Evolutionary conservation across 2,329 filamentous ascomycete genomes (phyloP).

Genomic region (Penicillium oxalicum): DNA sequence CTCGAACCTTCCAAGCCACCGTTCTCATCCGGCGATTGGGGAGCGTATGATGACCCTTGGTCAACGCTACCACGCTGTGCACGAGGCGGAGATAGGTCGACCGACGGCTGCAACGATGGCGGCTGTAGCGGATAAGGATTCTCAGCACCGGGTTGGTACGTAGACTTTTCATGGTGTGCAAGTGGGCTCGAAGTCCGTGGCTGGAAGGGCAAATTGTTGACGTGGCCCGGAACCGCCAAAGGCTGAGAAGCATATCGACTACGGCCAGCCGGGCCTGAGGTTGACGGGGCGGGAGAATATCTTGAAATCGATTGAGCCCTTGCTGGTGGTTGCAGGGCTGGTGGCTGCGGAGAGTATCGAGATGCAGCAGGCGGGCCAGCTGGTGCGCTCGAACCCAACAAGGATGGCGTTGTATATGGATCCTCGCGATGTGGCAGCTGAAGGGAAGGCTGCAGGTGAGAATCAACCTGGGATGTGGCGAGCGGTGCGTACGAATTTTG

Average conservation of each 20-base stretch:
- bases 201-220: constrained; percentile 48
- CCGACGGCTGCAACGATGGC: constrained; percentile 22
- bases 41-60: constrained; percentile 13
- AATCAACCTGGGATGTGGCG: constrained; percentile 19
- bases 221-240: constrained; percentile 22
- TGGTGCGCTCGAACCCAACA: constrained; percentile 24
- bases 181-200: constrained; percentile 61
- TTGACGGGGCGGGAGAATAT: constrained; percentile 44
- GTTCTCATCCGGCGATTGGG: constrained; percentile 7
- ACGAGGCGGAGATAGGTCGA: constrained; percentile 19
- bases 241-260: constrained; percentile 40
- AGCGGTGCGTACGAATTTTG: constrained; percentile 17
- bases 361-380: constrained; percentile 28
- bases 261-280: constrained; percentile 22
- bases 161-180: constrained; percentile 45
- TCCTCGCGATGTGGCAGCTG: constrained; percentile 30
- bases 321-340: constrained; percentile 24
- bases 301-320: constrained; percentile 36
- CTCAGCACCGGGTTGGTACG: constrained; percentile 26
- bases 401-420: constrained; percentile 24
- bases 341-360: constrained; percentile 41
- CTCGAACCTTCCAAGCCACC: constrained; percentile 6
- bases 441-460: constrained; percentile 19
- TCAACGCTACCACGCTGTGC: constrained; percentile 18
- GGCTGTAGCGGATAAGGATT: constrained; percentile 13